Conservation (phyloP, 2,329 filamentous ascomycete genomes). For the Scopulariopsis brevicaulis region DNA sequence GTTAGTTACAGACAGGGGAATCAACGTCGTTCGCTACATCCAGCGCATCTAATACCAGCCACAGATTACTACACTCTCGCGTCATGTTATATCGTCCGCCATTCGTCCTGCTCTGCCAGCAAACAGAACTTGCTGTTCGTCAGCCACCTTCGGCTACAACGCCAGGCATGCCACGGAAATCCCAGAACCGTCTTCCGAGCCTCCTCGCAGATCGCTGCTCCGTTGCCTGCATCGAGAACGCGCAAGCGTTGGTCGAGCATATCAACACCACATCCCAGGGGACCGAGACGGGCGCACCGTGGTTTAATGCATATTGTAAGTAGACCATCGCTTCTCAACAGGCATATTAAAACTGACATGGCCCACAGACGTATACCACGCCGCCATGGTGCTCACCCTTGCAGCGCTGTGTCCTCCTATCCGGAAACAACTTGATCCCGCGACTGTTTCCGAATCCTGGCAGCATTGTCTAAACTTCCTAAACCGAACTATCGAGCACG, state of each 20-base stretch:
- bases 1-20: neutral
- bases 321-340: neutral
- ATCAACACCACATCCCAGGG: neutral
- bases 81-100: neutral
- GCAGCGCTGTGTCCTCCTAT: neutral
- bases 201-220: neutral
- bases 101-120: neutral
- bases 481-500: neutral
- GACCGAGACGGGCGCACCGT: neutral
- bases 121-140: neutral
- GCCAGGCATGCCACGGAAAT: neutral
- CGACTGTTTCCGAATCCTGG: neutral
- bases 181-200: neutral
- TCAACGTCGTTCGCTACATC: neutral
- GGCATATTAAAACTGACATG: neutral
- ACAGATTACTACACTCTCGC: neutral
- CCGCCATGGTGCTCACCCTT: neutral
- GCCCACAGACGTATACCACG: neutral
- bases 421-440: neutral
- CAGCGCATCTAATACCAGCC: neutral
- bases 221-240: neutral
- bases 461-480: neutral
- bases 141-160: neutral
- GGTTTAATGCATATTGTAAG: neutral
- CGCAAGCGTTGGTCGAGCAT: neutral